These are phyloP conservation scores for Nemania serpens DNA, from an alignment of 2,329 filamentous ascomycete genomes.

Conservation along the genomic window DNA sequence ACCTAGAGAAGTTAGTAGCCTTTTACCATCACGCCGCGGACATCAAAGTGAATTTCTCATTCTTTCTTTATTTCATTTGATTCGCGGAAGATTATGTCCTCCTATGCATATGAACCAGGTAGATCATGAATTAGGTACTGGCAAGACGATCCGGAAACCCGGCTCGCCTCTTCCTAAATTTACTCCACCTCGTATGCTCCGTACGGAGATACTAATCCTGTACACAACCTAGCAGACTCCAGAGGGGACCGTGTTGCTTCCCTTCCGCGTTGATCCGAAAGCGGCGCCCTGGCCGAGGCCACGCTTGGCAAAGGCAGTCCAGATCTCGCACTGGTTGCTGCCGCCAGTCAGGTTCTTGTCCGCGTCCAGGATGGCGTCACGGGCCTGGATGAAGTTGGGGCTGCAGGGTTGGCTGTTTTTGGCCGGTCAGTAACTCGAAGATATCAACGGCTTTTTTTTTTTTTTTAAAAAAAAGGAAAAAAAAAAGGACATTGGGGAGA, in stretches of 20 bases:
- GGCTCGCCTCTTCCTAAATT: too few relatives aligned
- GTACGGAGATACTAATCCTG: too few relatives aligned
- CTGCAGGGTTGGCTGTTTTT: constrained; percentile 52
- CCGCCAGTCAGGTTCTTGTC: constrained; percentile 54
- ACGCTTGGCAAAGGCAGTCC: constrained; percentile 56
- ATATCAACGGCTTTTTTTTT: too few relatives aligned
- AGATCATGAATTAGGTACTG: not conserved
- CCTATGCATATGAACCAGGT: not conserved
- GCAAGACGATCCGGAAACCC: not conserved
- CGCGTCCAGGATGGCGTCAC: constrained; percentile 56
- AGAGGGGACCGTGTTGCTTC: constrained; percentile 39
- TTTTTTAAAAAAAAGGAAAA: too few relatives aligned
- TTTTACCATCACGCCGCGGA: too few relatives aligned
- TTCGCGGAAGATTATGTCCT: not conserved
- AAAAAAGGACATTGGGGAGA: not conserved
- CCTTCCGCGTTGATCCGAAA: constrained; percentile 24
- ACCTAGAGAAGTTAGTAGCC: too few relatives aligned
- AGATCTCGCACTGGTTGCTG: constrained; percentile 52
- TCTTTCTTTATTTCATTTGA: not conserved
- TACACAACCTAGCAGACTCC: constrained; percentile 37
- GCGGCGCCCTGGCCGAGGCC: constrained; percentile 49
- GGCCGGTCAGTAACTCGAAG: constrained; percentile 1
- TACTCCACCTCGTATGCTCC: too few relatives aligned
- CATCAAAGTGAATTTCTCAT: not conserved
- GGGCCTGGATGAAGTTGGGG: constrained; percentile 52